These are phyloP conservation scores for Paramecium octaurelia DNA, from an alignment of 73 alveolate species.

Conservation along the genomic window DNA sequence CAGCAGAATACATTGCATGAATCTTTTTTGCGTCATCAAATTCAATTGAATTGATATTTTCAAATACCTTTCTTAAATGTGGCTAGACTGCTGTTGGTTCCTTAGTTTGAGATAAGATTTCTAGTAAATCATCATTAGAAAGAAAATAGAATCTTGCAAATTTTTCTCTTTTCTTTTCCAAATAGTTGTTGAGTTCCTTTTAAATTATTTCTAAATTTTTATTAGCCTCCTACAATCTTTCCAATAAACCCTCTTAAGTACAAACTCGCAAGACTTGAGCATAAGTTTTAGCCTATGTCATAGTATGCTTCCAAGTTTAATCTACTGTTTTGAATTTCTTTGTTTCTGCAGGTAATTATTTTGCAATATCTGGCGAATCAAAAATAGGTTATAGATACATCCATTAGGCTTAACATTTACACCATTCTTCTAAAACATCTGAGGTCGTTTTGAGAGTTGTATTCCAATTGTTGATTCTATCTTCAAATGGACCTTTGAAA, in stretches of 20 bases:
- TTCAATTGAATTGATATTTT: constrained; percentile 82
- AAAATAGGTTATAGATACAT: constrained; percentile 95
- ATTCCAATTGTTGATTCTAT: constrained; percentile 98
- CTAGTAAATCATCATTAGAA: constrained; percentile 97
- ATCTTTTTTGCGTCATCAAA: constrained; percentile 84
- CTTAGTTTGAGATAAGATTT: constrained; percentile 98
- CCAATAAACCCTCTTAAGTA: constrained; percentile 86
- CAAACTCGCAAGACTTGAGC: constrained; percentile 89
- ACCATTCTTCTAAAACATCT: constrained; percentile 99
- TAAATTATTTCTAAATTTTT: constrained; percentile 88
- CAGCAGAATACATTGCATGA: constrained; percentile 91
- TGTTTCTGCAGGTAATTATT: constrained; percentile 93
- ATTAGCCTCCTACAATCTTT: constrained; percentile 87
- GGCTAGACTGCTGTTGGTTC: constrained; percentile 97
- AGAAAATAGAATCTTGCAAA: constrained; percentile 97
- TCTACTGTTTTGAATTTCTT: constrained; percentile 92
- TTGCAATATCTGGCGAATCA: constrained; percentile 95
- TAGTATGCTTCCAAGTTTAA: constrained; percentile 89
- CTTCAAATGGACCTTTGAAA: constrained; percentile 99
- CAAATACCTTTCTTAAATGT: constrained; percentile 92
- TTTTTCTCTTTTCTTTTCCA: constrained; percentile 91
- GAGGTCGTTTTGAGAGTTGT: constrained; percentile 94
- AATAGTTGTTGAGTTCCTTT: constrained; percentile 96
- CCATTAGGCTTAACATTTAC: constrained; percentile 96
- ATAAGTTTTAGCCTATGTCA: constrained; percentile 85